Conservation (phyloP, 768 basidiomycete genomes). For the Phylloporus sp. region DNA sequence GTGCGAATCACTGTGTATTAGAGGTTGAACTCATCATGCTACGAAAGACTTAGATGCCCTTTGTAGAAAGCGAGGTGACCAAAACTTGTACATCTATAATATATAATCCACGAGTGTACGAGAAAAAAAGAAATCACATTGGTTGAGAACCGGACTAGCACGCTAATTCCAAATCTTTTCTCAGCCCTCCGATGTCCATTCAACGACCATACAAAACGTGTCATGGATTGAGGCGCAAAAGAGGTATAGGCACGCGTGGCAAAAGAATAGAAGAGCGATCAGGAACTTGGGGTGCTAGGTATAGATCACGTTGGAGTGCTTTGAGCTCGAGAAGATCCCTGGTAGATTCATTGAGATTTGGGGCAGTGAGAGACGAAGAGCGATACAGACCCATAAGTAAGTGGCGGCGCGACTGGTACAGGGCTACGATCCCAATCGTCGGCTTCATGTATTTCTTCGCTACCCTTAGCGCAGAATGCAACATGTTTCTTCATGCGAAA, state of each 20-base stretch:
- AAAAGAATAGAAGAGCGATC: slow-evolving; percentile 41
- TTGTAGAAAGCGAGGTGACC: no score
- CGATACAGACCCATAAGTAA: slow-evolving; percentile 65
- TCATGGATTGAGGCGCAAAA: slow-evolving; percentile 51
- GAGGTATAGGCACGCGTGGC: slow-evolving; percentile 56
- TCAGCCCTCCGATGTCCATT: not conserved
- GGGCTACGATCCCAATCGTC: slow-evolving; percentile 83
- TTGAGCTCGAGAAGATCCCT: slow-evolving; percentile 68
- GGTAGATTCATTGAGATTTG: slow-evolving; percentile 1
- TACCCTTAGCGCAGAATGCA: slow-evolving; percentile 51
- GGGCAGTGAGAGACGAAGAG: not conserved
- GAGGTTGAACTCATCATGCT: no score
- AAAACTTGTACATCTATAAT: no score
- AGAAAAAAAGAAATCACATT: not conserved
- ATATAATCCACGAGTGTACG: not conserved
- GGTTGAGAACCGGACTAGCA: not conserved
- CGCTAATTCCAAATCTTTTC: no score
- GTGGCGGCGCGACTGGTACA: slow-evolving; percentile 53
- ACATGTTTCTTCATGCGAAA: slow-evolving; percentile 46
- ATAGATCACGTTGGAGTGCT: slow-evolving; percentile 62
- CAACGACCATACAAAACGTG: not conserved
- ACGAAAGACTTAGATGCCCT: no score
- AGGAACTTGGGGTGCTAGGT: slow-evolving; percentile 51
- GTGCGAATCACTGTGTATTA: no score
- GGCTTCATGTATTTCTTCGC: slow-evolving; percentile 58